Conservation (phyloP, 1,284 basidiomycete species). For the Ganoderma leucocontextum region DNA sequence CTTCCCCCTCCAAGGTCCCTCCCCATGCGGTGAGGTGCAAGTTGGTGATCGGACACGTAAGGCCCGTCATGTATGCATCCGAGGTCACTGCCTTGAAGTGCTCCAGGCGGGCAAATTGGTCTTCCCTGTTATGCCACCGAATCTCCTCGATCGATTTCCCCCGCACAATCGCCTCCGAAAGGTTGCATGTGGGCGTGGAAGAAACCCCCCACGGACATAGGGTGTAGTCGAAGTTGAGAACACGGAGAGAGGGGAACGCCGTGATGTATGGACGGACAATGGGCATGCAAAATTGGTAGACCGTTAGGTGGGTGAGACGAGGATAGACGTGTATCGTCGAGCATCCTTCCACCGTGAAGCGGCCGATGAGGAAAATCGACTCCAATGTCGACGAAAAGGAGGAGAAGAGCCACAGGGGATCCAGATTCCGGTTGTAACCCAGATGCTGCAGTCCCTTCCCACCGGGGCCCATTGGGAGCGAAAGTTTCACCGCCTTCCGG, state of each 20-base stretch:
- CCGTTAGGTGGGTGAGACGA: background rate
- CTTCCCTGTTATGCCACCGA: background rate
- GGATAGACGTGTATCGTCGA: background rate
- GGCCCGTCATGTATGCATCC: background rate
- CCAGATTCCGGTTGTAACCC: too few relatives aligned
- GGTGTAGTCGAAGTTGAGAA: background rate
- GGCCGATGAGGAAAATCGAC: too few relatives aligned
- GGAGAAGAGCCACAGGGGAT: too few relatives aligned
- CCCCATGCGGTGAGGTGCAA: conserved; percentile 1
- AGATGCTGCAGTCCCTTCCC: too few relatives aligned
- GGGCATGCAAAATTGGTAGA: background rate
- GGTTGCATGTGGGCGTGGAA: background rate
- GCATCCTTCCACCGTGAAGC: too few relatives aligned
- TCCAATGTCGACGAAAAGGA: too few relatives aligned
- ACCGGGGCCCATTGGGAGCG: too few relatives aligned
- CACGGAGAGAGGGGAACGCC: background rate
- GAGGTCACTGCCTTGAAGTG: background rate
- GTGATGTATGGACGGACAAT: background rate
- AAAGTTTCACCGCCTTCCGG: too few relatives aligned
- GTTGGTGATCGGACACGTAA: background rate
- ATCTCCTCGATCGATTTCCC: background rate
- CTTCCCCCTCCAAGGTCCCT: background rate
- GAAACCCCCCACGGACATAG: background rate
- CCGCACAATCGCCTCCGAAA: background rate
- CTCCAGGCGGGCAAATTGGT: background rate